These are phyloP conservation scores for Cicer chorassanicum DNA, from an alignment of 306 rosid genomes.

Conservation along the genomic window DNA sequence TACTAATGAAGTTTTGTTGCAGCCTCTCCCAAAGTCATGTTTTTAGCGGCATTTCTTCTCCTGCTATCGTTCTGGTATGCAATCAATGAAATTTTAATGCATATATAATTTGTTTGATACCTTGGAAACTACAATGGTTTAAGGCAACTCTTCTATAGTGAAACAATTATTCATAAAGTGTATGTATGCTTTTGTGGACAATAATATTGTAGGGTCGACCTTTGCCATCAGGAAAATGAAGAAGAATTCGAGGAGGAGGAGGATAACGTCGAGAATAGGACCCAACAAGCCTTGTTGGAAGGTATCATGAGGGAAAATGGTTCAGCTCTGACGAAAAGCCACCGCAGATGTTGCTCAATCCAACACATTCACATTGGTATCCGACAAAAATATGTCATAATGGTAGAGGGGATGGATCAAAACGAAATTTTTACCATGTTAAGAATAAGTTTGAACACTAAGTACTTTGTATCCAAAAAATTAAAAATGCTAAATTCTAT, in stretches of 20 bases:
- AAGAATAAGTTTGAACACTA: background rate
- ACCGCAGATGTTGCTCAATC: slow-evolving; percentile 62
- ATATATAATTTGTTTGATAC: background rate
- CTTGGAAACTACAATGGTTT: background rate
- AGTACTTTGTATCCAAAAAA: background rate
- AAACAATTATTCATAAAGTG: slow-evolving; percentile 44
- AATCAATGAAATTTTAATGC: background rate
- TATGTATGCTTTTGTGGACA: slow-evolving; percentile 44
- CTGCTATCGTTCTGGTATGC: slow-evolving; percentile 78
- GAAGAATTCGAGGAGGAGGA: slow-evolving; percentile 71
- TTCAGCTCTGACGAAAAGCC: slow-evolving; percentile 46
- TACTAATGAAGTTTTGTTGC: slow-evolving; percentile 49
- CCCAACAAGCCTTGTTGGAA: slow-evolving; percentile 57
- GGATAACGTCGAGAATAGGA: slow-evolving; percentile 49
- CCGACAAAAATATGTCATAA: slow-evolving; percentile 66
- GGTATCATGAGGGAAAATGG: slow-evolving; percentile 46
- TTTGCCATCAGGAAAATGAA: slow-evolving; percentile 77
- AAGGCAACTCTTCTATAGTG: slow-evolving; percentile 6
- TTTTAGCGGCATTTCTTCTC: slow-evolving; percentile 71
- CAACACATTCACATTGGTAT: slow-evolving; percentile 62
- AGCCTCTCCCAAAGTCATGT: slow-evolving; percentile 70
- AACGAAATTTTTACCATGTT: background rate
- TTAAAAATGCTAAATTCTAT: background rate
- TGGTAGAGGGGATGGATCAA: slow-evolving; percentile 49
- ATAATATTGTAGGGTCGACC: slow-evolving; percentile 75